Evolutionary conservation across 2,329 filamentous ascomycete species (phyloP).

Genomic region (Lasiodiplodia citricola): DNA sequence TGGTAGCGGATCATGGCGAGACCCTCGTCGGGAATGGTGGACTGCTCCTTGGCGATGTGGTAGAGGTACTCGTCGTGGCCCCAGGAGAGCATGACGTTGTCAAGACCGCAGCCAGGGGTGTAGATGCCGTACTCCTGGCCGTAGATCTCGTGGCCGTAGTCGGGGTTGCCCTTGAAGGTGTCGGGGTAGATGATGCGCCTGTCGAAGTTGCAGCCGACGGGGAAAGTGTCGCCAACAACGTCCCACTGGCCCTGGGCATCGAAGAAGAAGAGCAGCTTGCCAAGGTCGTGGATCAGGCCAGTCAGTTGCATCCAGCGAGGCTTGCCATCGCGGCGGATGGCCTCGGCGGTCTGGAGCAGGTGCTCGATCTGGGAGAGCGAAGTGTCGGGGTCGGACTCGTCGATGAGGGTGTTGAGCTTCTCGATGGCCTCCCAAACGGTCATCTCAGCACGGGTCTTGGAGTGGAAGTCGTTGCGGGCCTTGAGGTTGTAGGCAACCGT

Average conservation of each 20-base stretch:
- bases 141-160: slow-evolving; percentile 73
- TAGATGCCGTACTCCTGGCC: slow-evolving; percentile 81
- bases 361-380: slow-evolving; percentile 88
- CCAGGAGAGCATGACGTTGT: slow-evolving; percentile 90
- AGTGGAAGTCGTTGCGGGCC: slow-evolving; percentile 73
- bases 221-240: slow-evolving; percentile 86
- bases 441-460: slow-evolving; percentile 74
- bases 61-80: slow-evolving; percentile 90
- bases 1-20: slow-evolving; percentile 94
- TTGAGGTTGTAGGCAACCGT: slow-evolving; percentile 84
- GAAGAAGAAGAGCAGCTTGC: slow-evolving; percentile 81
- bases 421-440: slow-evolving; percentile 91
- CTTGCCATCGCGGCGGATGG: slow-evolving; percentile 83
- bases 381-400: slow-evolving; percentile 91
- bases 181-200: slow-evolving; percentile 79
- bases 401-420: slow-evolving; percentile 87
- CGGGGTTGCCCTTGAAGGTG: slow-evolving; percentile 78
- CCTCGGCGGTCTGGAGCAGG: slow-evolving; percentile 85
- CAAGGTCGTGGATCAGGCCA: slow-evolving; percentile 78
- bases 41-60: slow-evolving; percentile 83
- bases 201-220: slow-evolving; percentile 77
- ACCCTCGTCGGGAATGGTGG: slow-evolving; percentile 76
- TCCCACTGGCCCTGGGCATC: slow-evolving; percentile 91
- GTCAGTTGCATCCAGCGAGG: slow-evolving; percentile 82
- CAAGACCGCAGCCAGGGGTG: slow-evolving; percentile 75